These are phyloP conservation scores for Populus davidiana DNA, from an alignment of 345 rosid species.

Conservation along the genomic window DNA sequence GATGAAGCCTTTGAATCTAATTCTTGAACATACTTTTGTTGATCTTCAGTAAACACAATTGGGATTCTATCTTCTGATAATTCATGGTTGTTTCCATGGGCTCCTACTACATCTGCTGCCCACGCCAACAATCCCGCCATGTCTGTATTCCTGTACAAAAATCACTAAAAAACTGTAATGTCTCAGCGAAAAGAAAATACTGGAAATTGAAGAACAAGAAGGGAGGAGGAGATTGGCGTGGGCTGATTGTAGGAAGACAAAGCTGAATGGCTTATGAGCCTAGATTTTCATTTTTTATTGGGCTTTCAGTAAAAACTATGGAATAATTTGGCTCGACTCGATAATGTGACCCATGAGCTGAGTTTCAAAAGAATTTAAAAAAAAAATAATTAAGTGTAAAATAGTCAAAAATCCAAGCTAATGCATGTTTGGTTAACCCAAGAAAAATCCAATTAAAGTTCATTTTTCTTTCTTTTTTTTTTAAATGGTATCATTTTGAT, in stretches of 20 bases:
- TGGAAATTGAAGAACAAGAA: neutral
- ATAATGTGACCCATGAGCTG: too few species aligned
- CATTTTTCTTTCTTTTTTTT: too few species aligned
- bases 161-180: neutral
- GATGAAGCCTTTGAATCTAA: slow-evolving; percentile 62
- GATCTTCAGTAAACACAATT: slow-evolving; percentile 53
- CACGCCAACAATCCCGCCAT: slow-evolving; percentile 91
- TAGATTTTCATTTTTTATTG: neutral
- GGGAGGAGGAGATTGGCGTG: too few species aligned
- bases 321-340: too few species aligned
- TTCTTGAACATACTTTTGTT: slow-evolving; percentile 63
- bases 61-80: slow-evolving; percentile 44
- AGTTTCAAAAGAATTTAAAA: too few species aligned
- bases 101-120: slow-evolving; percentile 94
- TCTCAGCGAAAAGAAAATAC: neutral
- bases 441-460: too few species aligned
- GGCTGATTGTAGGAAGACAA: neutral
- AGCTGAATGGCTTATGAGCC: neutral
- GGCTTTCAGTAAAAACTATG: neutral
- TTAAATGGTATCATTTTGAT: too few species aligned
- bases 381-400: too few species aligned
- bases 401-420: too few species aligned
- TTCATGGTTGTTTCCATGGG: slow-evolving; percentile 48
- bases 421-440: too few species aligned
- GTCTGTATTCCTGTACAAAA: neutral